Evolutionary conservation across 768 basidiomycete species (phyloP).

Genomic region (Phanerochaete carnosa): DNA sequence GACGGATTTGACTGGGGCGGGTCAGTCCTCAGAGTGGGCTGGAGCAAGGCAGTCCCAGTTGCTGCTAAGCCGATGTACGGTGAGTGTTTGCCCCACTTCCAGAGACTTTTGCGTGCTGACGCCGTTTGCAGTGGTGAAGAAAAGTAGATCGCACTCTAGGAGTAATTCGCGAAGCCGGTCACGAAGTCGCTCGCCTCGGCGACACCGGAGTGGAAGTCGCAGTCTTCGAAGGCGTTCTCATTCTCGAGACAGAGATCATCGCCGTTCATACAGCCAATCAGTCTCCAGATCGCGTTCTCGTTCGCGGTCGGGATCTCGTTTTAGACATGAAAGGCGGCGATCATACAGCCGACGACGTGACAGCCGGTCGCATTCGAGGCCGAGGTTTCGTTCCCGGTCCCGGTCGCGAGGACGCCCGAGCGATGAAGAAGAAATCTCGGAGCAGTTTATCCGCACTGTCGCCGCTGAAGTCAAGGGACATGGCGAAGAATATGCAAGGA

Average conservation of each 20-base stretch:
- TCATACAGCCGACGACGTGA: constrained; percentile 25
- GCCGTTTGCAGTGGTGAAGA: constrained; percentile 5
- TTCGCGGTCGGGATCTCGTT: constrained; percentile 42
- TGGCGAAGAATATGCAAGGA: constrained; percentile 72
- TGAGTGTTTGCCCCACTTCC: constrained; percentile 31
- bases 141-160: constrained; percentile 17
- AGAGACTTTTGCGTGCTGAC: not conserved
- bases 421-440: constrained; percentile 71
- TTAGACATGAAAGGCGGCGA: constrained; percentile 31
- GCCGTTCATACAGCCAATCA: constrained; percentile 23
- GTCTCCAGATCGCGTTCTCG: constrained; percentile 37
- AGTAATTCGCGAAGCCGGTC: constrained; percentile 31
- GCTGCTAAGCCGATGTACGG: constrained; percentile 80
- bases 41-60: constrained; percentile 95
- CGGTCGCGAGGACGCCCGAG: constrained; percentile 25
- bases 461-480: constrained; percentile 83
- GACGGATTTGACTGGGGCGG: constrained; percentile 97
- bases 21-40: constrained; percentile 81
- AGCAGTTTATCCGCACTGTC: constrained; percentile 84
- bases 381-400: constrained; percentile 22
- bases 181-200: constrained; percentile 24
- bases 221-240: constrained; percentile 24
- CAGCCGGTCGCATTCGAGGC: constrained; percentile 29
- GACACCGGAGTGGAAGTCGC: constrained; percentile 16
- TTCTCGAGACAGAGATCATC: constrained; percentile 29